Evolutionary conservation across 129 eudicot genomes (phyloP).

Genomic region (Mikania micrantha): DNA sequence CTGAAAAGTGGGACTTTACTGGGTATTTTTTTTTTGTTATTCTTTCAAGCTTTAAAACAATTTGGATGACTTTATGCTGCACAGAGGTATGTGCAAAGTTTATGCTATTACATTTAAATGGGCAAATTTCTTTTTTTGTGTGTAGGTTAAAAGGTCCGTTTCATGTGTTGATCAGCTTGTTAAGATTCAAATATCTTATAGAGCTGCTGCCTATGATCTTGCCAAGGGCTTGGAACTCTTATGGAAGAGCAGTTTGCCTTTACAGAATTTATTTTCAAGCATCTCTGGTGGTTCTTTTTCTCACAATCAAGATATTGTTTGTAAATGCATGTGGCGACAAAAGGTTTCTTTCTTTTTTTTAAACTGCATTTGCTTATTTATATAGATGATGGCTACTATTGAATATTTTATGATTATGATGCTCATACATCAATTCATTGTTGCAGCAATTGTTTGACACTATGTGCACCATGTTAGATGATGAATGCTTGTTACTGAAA

Average conservation of each 20-base stretch:
- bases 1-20: too few relatives aligned
- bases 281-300: conserved; percentile 24
- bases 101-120: background rate
- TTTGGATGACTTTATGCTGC: background rate
- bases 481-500: conserved; percentile 62
- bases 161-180: conserved; percentile 75
- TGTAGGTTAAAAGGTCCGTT: conserved; percentile 59
- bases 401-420: background rate
- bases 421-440: conserved; percentile 1
- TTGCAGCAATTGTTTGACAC: conserved; percentile 80
- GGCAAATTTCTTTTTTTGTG: background rate
- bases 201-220: conserved; percentile 59
- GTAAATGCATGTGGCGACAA: conserved; percentile 74
- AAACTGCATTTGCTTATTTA: background rate
- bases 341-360: conserved; percentile 41
- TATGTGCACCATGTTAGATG: conserved; percentile 44
- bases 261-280: conserved; percentile 42
- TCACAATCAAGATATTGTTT: conserved; percentile 43
- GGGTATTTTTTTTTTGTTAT: too few relatives aligned
- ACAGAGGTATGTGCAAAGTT: background rate
- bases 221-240: conserved; percentile 40
- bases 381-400: background rate
- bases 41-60: background rate
- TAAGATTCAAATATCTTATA: conserved; percentile 68
- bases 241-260: conserved; percentile 36